These are phyloP conservation scores for Citrus reticulata DNA, from an alignment of 345 rosid genomes.

Conservation along the genomic window DNA sequence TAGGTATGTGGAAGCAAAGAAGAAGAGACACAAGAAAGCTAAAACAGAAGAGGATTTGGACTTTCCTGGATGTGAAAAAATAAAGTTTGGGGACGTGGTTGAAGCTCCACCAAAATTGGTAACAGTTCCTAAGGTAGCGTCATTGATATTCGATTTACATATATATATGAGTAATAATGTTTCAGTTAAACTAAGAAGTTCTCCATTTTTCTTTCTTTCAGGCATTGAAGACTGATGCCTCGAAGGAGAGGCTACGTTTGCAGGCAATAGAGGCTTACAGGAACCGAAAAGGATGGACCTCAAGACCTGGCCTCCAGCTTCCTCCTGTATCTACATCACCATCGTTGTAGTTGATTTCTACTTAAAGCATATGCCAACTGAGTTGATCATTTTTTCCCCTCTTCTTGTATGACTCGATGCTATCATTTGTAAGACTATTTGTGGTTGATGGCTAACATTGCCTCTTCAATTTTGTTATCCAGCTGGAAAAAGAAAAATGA, in stretches of 20 bases:
- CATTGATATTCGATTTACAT: background rate
- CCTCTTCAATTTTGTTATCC: background rate
- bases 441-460: background rate
- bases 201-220: constrained; percentile 18
- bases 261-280: constrained; percentile 80
- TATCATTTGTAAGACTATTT: background rate
- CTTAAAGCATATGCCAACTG: background rate
- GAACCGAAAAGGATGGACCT: constrained; percentile 61
- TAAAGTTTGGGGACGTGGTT: constrained; percentile 83
- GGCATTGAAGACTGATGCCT: constrained; percentile 57
- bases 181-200: background rate
- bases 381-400: background rate
- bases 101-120: constrained; percentile 79
- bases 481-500: background rate
- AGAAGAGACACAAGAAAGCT: constrained; percentile 53
- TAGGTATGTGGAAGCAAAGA: constrained; percentile 75
- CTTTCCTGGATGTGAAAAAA: constrained; percentile 65
- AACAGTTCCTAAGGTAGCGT: constrained; percentile 56
- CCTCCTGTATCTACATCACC: constrained; percentile 28
- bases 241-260: constrained; percentile 65
- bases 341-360: constrained; percentile 4
- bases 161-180: background rate
- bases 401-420: background rate
- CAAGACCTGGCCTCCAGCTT: constrained; percentile 64
- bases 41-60: constrained; percentile 41